These are phyloP conservation scores for Entomophthora muscae DNA, from an alignment of 371 early-diverging fungal genomes.

Conservation along the genomic window DNA sequence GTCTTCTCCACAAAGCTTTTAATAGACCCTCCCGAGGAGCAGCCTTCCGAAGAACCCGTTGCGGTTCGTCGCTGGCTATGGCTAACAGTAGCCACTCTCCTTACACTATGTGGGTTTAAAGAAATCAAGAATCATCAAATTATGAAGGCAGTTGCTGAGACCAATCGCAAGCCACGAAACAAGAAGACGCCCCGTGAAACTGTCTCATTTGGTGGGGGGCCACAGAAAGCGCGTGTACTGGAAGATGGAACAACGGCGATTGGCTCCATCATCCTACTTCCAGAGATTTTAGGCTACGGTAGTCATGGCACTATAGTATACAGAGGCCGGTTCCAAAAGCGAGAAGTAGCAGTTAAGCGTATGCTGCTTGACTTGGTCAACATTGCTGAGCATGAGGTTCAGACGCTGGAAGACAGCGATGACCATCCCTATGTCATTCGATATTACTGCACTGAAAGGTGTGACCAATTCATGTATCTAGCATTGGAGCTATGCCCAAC, in stretches of 20 bases:
- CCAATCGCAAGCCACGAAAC: neutral
- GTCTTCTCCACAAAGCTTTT: neutral
- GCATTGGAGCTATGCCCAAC: slow-evolving; percentile 81
- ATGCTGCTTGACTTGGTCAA: slow-evolving; percentile 85
- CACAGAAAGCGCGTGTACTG: neutral
- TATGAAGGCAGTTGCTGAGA: neutral
- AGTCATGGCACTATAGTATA: slow-evolving; percentile 95
- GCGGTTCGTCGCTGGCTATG: neutral
- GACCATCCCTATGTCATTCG: slow-evolving; percentile 91
- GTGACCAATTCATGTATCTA: slow-evolving; percentile 83
- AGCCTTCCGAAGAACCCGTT: neutral
- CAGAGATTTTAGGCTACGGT: slow-evolving; percentile 62
- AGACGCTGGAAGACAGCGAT: slow-evolving; percentile 78
- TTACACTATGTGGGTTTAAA: neutral
- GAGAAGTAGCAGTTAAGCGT: slow-evolving; percentile 87
- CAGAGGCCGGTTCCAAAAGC: slow-evolving; percentile 75
- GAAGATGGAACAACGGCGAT: slow-evolving; percentile 9
- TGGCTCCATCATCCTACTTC: slow-evolving; percentile 23
- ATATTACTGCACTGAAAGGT: slow-evolving; percentile 82
- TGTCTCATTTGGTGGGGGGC: neutral
- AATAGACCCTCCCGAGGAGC: neutral
- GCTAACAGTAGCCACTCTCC: neutral
- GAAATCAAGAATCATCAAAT: neutral
- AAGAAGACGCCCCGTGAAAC: neutral
- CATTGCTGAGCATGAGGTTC: slow-evolving; percentile 84